A percentile compares a stretch with the other conserved stretches of the same genome.
phyloP scores from a whole-genome alignment of 2,329 filamentous ascomycete genomes.

The Periconia digitata region DNA sequence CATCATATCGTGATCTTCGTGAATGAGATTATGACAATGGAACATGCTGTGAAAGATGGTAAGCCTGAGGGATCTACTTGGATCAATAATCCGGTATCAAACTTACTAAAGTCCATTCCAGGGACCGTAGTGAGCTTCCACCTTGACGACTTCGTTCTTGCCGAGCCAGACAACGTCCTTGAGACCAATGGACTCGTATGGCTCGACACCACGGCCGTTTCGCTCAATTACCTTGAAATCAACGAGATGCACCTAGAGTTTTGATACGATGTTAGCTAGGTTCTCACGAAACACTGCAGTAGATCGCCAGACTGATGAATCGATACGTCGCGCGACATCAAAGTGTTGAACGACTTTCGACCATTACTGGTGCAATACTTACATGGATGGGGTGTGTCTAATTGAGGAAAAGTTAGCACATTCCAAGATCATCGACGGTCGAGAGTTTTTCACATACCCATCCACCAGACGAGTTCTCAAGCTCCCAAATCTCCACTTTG shows the following conservation, averaged over 20 bases:
- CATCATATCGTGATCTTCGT: conserved; percentile 50
- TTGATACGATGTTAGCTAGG: too few species aligned
- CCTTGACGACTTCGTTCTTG: conserved; percentile 44
- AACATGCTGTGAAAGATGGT: too few species aligned
- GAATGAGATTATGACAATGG: conserved; percentile 49
- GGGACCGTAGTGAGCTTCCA: conserved; percentile 31
- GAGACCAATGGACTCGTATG: conserved; percentile 56
- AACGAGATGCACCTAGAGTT: conserved; percentile 59
- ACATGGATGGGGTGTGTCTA: conserved; percentile 58
- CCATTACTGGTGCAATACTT: too few species aligned
- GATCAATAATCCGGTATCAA: too few species aligned
- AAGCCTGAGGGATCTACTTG: too few species aligned
- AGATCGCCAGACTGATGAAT: too few species aligned
- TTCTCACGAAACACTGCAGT: too few species aligned
- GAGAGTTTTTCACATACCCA: too few species aligned
- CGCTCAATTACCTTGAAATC: conserved; percentile 57
- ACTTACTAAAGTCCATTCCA: conserved; percentile 53
- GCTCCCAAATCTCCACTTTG: conserved; percentile 34
- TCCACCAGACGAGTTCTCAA: conserved; percentile 52
- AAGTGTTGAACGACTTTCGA: too few species aligned
- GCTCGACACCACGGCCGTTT: conserved; percentile 40
- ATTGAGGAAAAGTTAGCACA: too few species aligned
- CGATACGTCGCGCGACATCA: too few species aligned
- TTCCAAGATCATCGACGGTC: too few species aligned
- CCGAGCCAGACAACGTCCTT: conserved; percentile 62